Evolutionary conservation across 1,139 yeast genomes (phyloP).

Genomic region (Casaregolazyma suthepensis): DNA sequence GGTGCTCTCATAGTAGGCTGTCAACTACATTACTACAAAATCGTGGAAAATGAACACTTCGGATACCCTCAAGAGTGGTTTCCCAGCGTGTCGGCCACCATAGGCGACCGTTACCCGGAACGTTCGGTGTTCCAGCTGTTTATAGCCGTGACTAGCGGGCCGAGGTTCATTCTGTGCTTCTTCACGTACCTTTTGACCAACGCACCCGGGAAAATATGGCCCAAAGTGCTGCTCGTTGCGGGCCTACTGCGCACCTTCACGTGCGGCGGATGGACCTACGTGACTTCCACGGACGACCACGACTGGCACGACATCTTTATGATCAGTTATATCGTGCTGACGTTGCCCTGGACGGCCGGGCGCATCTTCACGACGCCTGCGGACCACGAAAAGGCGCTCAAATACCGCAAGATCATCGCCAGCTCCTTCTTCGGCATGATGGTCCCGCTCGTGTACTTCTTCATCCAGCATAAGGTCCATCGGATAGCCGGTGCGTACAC

Average conservation of each 20-base stretch:
- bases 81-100: conserved; percentile 94
- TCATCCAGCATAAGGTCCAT: conserved; percentile 88
- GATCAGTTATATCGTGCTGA: conserved; percentile 81
- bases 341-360: conserved; percentile 83
- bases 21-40: conserved; percentile 72
- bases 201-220: conserved; percentile 37
- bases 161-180: conserved; percentile 69
- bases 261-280: conserved; percentile 98
- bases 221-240: conserved; percentile 41
- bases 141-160: conserved; percentile 47
- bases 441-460: conserved; percentile 80
- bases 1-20: conserved; percentile 71
- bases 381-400: conserved; percentile 43
- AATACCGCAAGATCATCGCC: conserved; percentile 51
- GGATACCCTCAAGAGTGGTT: conserved; percentile 99
- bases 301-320: conserved; percentile 94
- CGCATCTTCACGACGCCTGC: conserved; percentile 52
- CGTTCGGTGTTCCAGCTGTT: conserved; percentile 84
- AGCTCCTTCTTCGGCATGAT: conserved; percentile 60
- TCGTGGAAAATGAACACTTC: conserved; percentile 75
- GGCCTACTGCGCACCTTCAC: conserved; percentile 83
- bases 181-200: conserved; percentile 46
- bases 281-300: conserved; percentile 94
- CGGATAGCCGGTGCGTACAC: conserved; percentile 91
- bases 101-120: conserved; percentile 96